Percentiles rank a stretch among this genome's conserved stretches.
Conservation (phyloP, 2,329 filamentous ascomycete genomes). For the Diaporthe sp. region DNA sequence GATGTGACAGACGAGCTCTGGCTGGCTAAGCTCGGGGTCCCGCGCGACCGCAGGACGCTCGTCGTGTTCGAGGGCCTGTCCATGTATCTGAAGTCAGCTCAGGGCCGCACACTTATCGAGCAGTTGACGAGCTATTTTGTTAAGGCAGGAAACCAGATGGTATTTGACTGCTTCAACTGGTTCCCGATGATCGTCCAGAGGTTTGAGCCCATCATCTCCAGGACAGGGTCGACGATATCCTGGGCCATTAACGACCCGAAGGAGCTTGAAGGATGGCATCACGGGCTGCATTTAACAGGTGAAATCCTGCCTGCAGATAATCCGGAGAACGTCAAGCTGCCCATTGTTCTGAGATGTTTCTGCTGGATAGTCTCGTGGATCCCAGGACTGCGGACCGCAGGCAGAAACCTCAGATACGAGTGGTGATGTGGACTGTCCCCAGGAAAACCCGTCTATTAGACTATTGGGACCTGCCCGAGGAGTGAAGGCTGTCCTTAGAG, state of each 20-base stretch:
- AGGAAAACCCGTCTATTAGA: slow-evolving; percentile 1
- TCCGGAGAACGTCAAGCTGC: slow-evolving; percentile 19
- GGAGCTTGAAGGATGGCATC: slow-evolving; percentile 31
- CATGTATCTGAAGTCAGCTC: slow-evolving; percentile 38
- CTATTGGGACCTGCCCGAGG: slow-evolving; percentile 19
- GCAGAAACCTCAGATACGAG: slow-evolving; percentile 31
- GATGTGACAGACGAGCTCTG: slow-evolving; percentile 39
- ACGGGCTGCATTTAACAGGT: slow-evolving; percentile 5
- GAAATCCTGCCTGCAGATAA: slow-evolving; percentile 12
- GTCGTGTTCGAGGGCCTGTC: slow-evolving; percentile 41
- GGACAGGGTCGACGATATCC: slow-evolving; percentile 26
- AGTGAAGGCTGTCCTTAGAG: not conserved
- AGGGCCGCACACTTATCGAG: slow-evolving; percentile 30
- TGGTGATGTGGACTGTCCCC: slow-evolving; percentile 25
- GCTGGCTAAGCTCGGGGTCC: slow-evolving; percentile 29
- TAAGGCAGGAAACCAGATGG: slow-evolving; percentile 32
- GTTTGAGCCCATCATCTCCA: slow-evolving; percentile 33
- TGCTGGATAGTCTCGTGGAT: slow-evolving; percentile 33
- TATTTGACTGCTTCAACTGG: slow-evolving; percentile 38
- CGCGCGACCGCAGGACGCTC: slow-evolving; percentile 25
- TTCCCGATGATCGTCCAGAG: slow-evolving; percentile 6
- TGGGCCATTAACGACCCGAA: slow-evolving; percentile 35
- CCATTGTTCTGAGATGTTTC: not conserved
- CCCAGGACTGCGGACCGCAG: slow-evolving; percentile 16
- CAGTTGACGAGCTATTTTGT: slow-evolving; percentile 33